phyloP scores from a whole-genome alignment of 805 yeast genomes.

The Wickerhamiella azyma region DNA sequence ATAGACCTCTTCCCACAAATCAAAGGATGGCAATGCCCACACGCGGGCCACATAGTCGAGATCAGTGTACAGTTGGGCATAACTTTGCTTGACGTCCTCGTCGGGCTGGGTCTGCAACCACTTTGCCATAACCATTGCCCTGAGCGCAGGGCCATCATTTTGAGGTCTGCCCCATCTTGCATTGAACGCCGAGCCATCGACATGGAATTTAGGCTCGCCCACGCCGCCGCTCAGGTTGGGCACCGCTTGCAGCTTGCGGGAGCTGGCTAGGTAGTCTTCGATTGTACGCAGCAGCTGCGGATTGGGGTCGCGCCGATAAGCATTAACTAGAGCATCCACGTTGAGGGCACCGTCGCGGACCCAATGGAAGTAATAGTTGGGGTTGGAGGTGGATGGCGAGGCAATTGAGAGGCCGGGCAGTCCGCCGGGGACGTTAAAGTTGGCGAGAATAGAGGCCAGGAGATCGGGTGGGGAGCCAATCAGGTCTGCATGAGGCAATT shows the following conservation, averaged over 20 bases:
- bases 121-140: conserved; percentile 49
- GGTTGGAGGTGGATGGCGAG: conserved; percentile 55
- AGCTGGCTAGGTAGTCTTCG: conserved; percentile 50
- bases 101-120: conserved; percentile 34
- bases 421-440: conserved; percentile 11
- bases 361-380: conserved; percentile 87
- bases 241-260: conserved; percentile 46
- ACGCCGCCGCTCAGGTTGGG: conserved; percentile 68
- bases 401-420: conserved; percentile 71
- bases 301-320: conserved; percentile 9
- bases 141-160: conserved; percentile 83
- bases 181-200: conserved; percentile 48
- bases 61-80: conserved; percentile 53
- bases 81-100: conserved; percentile 29
- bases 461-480: background rate
- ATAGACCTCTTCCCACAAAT: conserved; percentile 82
- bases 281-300: conserved; percentile 23
- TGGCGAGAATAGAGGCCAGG: background rate
- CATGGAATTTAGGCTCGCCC: conserved; percentile 83
- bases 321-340: conserved; percentile 37
- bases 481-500: too few relatives aligned
- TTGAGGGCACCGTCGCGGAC: conserved; percentile 80
- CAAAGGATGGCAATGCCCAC: conserved; percentile 64
- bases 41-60: conserved; percentile 43
- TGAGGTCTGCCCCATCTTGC: conserved; percentile 91